Evolutionary conservation across 2,329 filamentous ascomycete genomes (phyloP).

Genomic region (Dothistroma pini): DNA sequence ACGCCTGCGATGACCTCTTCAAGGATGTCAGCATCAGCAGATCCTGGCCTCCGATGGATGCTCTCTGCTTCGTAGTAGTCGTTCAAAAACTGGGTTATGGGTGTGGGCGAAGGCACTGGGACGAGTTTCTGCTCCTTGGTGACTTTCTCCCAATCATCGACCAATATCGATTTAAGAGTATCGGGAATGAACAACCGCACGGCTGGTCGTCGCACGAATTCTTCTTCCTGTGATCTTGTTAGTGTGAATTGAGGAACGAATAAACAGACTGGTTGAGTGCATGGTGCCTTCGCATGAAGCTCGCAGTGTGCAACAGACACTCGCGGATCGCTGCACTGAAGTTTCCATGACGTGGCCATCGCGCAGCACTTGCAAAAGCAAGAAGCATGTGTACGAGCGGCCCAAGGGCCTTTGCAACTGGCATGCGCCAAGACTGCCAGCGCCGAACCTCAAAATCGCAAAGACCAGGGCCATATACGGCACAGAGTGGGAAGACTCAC

Average conservation of each 20-base stretch:
- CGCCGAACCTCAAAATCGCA: neutral
- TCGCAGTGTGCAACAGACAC: neutral
- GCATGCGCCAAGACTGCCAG: neutral
- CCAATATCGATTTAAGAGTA: constrained; percentile 82
- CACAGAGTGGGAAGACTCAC: constrained; percentile 43
- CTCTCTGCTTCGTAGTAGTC: constrained; percentile 79
- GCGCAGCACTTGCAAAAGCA: neutral
- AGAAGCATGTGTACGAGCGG: neutral
- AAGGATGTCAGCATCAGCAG: constrained; percentile 75
- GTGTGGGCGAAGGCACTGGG: constrained; percentile 70
- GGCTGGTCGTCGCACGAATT: constrained; percentile 76
- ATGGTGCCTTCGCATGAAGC: too few relatives aligned
- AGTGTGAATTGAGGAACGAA: constrained; percentile 1
- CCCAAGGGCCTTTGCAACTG: neutral
- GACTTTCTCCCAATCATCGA: constrained; percentile 98
- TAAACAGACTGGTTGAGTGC: neutral
- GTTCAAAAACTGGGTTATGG: constrained; percentile 73
- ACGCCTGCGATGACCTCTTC: constrained; percentile 85
- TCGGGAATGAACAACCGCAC: constrained; percentile 86
- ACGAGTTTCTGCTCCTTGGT: constrained; percentile 93
- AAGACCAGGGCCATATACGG: neutral
- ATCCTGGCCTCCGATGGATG: constrained; percentile 61
- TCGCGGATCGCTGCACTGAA: neutral
- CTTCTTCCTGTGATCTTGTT: constrained; percentile 69
- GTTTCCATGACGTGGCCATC: neutral